phyloP scores from a whole-genome alignment of 371 early-diverging fungal genomes.

The Choanephora cucurbitarum region DNA sequence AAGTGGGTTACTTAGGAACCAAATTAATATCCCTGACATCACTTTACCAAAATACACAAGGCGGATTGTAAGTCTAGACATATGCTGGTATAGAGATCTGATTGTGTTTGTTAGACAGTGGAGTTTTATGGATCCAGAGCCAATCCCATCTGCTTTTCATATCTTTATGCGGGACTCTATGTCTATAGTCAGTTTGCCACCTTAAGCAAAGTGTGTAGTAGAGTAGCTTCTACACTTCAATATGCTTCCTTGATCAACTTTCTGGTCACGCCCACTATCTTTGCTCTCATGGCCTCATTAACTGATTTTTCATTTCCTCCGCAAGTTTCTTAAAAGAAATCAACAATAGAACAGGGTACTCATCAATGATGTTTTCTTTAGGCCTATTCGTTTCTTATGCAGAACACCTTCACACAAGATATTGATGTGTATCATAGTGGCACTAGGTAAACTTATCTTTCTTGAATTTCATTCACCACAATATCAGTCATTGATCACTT shows the following conservation, averaged over 20 bases:
- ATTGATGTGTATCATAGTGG: conserved; percentile 44
- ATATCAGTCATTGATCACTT: not conserved
- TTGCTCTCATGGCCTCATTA: conserved; percentile 35
- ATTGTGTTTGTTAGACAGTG: conserved; percentile 19
- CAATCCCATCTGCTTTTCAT: conserved; percentile 46
- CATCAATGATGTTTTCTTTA: conserved; percentile 4
- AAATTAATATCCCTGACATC: conserved; percentile 35
- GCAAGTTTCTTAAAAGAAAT: conserved; percentile 21
- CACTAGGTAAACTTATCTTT: conserved; percentile 51
- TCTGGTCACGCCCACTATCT: conserved; percentile 33
- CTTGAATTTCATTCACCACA: no score
- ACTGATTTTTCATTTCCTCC: conserved; percentile 40
- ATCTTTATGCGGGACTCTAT: conserved; percentile 49
- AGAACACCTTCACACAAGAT: conserved; percentile 47
- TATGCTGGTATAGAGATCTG: not conserved
- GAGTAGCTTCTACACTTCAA: conserved; percentile 30
- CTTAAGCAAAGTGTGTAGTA: conserved; percentile 27
- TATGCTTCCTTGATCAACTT: conserved; percentile 45
- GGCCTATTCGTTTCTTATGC: conserved; percentile 46
- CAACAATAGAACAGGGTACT: no score
- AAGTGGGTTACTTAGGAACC: conserved; percentile 37
- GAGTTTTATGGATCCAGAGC: conserved; percentile 46
- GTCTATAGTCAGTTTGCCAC: conserved; percentile 33
- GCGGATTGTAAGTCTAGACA: conserved; percentile 26
- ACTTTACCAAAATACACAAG: conserved; percentile 43